Evolutionary conservation across 805 yeast genomes (phyloP).

Genomic region (Yarrowia sp.): DNA sequence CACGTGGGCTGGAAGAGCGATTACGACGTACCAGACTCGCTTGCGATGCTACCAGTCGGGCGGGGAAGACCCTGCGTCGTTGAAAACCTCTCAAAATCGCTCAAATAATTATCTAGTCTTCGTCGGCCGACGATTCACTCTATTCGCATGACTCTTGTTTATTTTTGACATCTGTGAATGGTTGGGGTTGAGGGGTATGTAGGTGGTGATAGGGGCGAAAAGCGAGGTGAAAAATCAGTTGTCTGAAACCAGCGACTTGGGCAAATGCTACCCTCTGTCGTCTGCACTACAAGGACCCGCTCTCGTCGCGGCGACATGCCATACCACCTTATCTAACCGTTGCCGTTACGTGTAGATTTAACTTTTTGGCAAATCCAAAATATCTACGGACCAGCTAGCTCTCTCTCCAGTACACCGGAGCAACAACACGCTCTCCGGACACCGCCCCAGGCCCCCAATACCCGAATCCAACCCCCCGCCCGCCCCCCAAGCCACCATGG

Average conservation of each 20-base stretch:
- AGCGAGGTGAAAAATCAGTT: no score
- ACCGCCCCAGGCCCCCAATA: not conserved
- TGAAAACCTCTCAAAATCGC: not conserved
- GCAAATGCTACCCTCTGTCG: no score
- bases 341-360: not conserved
- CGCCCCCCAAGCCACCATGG: slow-evolving; percentile 1
- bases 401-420: not conserved
- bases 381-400: not conserved
- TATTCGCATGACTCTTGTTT: no score
- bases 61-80: not conserved
- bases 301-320: no score
- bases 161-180: not conserved
- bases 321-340: not conserved
- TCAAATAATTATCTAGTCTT: not conserved
- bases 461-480: not conserved
- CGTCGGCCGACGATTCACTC: not conserved
- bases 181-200: no score
- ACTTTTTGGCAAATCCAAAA: not conserved
- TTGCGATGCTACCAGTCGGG: not conserved
- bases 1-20: not conserved
- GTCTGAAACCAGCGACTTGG: no score
- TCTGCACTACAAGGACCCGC: no score
- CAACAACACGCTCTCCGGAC: not conserved
- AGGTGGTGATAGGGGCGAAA: no score
- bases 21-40: no score